Base-by-base conservation (phyloP, 805 yeast genomes). In the Teunomyces pallodes region DNA sequence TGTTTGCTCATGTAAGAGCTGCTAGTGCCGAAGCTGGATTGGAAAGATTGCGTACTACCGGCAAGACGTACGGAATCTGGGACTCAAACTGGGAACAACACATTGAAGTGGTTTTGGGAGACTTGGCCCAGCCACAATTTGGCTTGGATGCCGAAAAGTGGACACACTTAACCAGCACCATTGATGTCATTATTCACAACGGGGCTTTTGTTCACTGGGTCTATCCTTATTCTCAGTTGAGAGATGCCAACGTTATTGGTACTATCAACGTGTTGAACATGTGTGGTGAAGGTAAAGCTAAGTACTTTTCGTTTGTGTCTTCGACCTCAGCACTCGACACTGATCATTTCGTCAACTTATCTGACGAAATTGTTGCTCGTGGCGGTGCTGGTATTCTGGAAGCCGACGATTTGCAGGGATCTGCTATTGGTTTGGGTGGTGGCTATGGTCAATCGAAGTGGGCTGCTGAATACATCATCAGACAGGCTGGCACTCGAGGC, bases 191-290 rank as follows among this genome's bases (percentile, higher is more conserved):
- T 45, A 81, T 94, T 52, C 99, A 94, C 67, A 94, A 94, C 58
- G 99, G 98, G 74, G 99, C 99, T 13, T 76, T 91, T 52, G 99
- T 94, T 33, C 99, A 94, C 67, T 94, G 99, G 99, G 97, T 91
- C 2, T 94, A 87, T 66, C 98, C 99, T 26, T 94, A 94, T 69
- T 72, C 86, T 42, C 88, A 87, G 55, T 75, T 94, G 60, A 82
- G 98, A 58, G 96, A 89, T 55, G 94, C 98, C 30, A 94, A 94
- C 62, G 99, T 95, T 29, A 71, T 91, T 49, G 83, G 96, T 39
- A 87, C 98, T 0, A 69, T 92, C 50, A 87, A 91, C 59, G 89
- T 90, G 8, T 73, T 94, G 80, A 83, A 83, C 61, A 68, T 91
- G 58, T 84, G 94, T 58, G 79, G 83, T 6, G 70, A 75, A 36